Evolutionary conservation across 768 basidiomycete genomes (phyloP), one percentile per base, ranked within the genome.

Genomic region (Lenzites betulinus): DNA sequence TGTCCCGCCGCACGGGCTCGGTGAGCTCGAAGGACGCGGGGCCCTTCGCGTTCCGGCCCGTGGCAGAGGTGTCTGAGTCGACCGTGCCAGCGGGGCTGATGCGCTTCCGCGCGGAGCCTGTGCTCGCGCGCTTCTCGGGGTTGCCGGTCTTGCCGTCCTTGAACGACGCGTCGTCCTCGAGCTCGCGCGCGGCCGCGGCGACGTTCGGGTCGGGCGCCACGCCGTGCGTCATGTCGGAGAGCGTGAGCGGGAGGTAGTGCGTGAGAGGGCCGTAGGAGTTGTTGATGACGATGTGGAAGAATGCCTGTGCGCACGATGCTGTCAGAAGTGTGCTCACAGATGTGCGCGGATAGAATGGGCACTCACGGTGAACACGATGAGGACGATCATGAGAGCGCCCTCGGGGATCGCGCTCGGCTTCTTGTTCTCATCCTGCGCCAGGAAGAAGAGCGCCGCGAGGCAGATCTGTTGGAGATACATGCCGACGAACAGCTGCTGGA

Each of bases 401-500:
- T 97, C 83, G 0, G 90, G 80, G 0, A 90, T 57, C 1, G 92
- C 85, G 26, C 81, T 81, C 0, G 85, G 71, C 0, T 86, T 77
- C 0, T 73, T 60, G 28, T 86, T 76, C 23, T 75, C 67, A 64
- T 93, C 75, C 54, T 76, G 78, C 1, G 88, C 84, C 8, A 99
- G 81, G 88, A 99, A 98, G 83, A 98, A 97, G 62, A 98, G 76
- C 3, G 90, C 92, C 33, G 83, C 82, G 36, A 97, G 77, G 71
- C 91, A 94, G 50, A 98, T 68, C 71, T 97, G 88, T 71, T 95
- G 85, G 46, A 99, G 81, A 71, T 99, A 99, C 71, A 98, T 67
- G 3, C 96, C 97, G 22, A 95, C 93, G 65, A 98, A 98, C 30
- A 96, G 70, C 69, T 98, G 97, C 50, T 92, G 87, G 26, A 98